Percentiles rank a stretch among this genome's conserved stretches.
Evolutionary conservation across 495 filamentous ascomycete species (phyloP).

Genomic region (Neurospora hispaniola): DNA sequence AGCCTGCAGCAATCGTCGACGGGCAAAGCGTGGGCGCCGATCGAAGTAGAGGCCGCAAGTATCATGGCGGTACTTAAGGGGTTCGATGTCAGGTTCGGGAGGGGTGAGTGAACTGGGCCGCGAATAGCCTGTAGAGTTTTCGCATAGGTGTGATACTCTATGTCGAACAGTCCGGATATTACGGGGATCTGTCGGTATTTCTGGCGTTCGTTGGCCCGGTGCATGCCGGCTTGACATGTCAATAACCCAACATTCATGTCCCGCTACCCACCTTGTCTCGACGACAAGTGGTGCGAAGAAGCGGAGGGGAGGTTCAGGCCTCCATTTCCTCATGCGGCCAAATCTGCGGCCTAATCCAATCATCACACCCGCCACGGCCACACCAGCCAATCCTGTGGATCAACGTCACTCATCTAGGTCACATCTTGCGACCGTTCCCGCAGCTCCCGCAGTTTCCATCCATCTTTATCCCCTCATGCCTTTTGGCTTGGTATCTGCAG

Average conservation of each 20-base stretch:
- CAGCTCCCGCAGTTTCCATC: not conserved
- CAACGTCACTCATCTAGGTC: not conserved
- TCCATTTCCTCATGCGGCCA: conserved; percentile 19
- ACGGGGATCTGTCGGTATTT: not conserved
- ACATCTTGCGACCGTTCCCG: not conserved
- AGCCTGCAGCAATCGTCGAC: conserved; percentile 4
- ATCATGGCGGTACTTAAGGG: conserved; percentile 77
- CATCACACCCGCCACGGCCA: not conserved
- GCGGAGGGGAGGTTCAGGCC: not conserved
- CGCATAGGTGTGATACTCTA: not conserved
- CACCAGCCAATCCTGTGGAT: not conserved
- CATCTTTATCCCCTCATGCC: not conserved
- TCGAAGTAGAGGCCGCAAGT: conserved; percentile 77
- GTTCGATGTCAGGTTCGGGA: conserved; percentile 70
- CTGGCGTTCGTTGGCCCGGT: not conserved
- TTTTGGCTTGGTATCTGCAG: not conserved
- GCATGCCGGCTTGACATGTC: not conserved
- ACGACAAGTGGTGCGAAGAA: not conserved
- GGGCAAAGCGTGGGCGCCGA: conserved; percentile 34
- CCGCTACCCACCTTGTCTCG: not conserved
- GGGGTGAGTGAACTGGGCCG: conserved; percentile 14
- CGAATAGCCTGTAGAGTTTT: not conserved
- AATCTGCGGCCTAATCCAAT: conserved; percentile 13
- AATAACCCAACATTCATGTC: not conserved
- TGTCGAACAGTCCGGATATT: not conserved